phyloP scores from a whole-genome alignment of 129 eudicot species.

The Gnaphalium uliginosum region DNA sequence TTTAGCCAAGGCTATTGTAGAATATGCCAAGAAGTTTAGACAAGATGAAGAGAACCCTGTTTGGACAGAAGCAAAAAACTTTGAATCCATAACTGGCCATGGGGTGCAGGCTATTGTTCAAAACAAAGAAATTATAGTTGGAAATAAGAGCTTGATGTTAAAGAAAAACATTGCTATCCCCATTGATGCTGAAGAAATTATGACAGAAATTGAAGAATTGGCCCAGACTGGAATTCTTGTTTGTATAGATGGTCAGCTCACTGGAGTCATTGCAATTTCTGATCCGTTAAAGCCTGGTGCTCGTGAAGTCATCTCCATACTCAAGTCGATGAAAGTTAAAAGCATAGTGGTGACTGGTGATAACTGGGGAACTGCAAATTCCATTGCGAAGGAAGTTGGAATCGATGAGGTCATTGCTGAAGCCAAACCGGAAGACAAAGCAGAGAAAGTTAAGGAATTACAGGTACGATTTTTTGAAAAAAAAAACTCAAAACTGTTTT shows the following conservation, averaged over 20 bases:
- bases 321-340: conserved; percentile 67
- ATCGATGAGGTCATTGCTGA: conserved; percentile 65
- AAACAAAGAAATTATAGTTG: conserved; percentile 59
- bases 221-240: conserved; percentile 90
- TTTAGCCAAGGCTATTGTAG: conserved; percentile 82
- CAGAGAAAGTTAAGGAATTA: conserved; percentile 73
- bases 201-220: conserved; percentile 56
- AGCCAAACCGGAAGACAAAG: conserved; percentile 79
- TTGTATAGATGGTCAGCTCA: conserved; percentile 52
- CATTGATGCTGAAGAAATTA: conserved; percentile 59
- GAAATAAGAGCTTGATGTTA: conserved; percentile 70
- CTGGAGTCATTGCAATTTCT: conserved; percentile 65
- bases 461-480: conserved; percentile 46
- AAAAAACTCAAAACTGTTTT: neutral
- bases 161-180: conserved; percentile 47
- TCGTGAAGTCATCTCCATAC: conserved; percentile 63
- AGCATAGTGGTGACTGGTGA: conserved; percentile 76
- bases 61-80: conserved; percentile 78
- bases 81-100: conserved; percentile 85
- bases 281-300: conserved; percentile 88
- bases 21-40: conserved; percentile 75
- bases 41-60: conserved; percentile 62
- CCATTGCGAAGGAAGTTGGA: conserved; percentile 80
- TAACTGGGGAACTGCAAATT: conserved; percentile 84
- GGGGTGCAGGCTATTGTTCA: conserved; percentile 78